These are phyloP conservation scores for Penicillium sp. DNA, from an alignment of 2,329 filamentous ascomycete genomes.

Conservation along the genomic window DNA sequence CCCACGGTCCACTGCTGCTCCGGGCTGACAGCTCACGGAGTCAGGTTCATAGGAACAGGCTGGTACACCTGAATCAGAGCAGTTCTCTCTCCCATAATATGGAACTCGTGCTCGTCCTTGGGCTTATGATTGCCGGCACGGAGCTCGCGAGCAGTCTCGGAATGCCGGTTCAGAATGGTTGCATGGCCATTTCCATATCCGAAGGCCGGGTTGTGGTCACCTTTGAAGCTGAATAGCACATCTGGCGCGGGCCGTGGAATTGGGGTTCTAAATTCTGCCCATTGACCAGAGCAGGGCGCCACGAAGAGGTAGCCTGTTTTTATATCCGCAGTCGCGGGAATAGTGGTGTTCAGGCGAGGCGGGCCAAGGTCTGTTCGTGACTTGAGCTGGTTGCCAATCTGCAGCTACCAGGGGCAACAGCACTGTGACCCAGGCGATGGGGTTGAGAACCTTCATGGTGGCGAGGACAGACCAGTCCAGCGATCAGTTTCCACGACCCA, in stretches of 20 bases:
- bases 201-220: constrained; percentile 54
- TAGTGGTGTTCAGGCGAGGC: constrained; percentile 45
- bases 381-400: constrained; percentile 53
- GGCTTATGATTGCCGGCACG: constrained; percentile 52
- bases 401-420: constrained; percentile 32
- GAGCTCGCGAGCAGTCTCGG: constrained; percentile 57
- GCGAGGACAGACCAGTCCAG: constrained; percentile 19
- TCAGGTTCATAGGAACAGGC: constrained; percentile 51
- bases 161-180: constrained; percentile 57
- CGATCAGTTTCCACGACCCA: constrained; percentile 31
- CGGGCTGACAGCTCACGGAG: constrained; percentile 48
- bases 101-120: constrained; percentile 60
- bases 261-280: constrained; percentile 16
- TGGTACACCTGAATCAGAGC: constrained; percentile 58
- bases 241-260: constrained; percentile 51
- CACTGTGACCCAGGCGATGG: constrained; percentile 17
- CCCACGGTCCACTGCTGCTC: constrained; percentile 61
- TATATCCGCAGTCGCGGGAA: constrained; percentile 37
- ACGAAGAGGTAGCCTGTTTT: constrained; percentile 43
- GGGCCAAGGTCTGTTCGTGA: constrained; percentile 52
- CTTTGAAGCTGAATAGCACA: constrained; percentile 58
- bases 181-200: constrained; percentile 59
- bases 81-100: constrained; percentile 55
- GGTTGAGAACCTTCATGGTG: constrained; percentile 26
- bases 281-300: constrained; percentile 38